A percentile compares a stretch with the other conserved stretches of the same genome.
Conservation (phyloP, 2,329 filamentous ascomycete genomes). For the Penicillium oxalicum region DNA sequence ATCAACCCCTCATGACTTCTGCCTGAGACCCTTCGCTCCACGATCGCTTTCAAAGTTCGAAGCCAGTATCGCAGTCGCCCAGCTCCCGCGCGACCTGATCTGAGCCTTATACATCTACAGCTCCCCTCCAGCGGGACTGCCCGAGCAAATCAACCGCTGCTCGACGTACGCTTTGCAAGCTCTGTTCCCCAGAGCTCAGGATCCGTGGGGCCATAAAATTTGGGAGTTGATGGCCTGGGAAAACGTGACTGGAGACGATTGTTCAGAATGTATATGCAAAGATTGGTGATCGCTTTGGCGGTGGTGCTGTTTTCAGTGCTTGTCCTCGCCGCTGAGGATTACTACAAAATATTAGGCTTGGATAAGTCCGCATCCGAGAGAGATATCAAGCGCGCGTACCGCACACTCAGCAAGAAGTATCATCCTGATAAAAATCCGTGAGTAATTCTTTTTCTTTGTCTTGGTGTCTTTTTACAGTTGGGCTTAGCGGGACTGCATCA, state of each 20-base stretch:
- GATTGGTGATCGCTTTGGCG: slow-evolving; percentile 28
- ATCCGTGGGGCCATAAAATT: too few relatives aligned
- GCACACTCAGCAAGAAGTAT: slow-evolving; percentile 85
- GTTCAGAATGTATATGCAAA: slow-evolving; percentile 31
- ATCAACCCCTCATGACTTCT: slow-evolving; percentile 7
- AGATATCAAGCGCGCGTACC: slow-evolving; percentile 90
- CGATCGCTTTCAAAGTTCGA: background rate
- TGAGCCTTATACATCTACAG: background rate
- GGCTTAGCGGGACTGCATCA: background rate
- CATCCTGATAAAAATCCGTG: slow-evolving; percentile 98
- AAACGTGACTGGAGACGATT: too few relatives aligned
- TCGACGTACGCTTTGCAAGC: background rate
- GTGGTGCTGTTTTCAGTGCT: slow-evolving; percentile 35
- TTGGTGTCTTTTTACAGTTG: background rate
- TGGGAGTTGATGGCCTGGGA: too few relatives aligned
- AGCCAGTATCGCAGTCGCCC: background rate
- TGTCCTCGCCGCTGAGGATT: slow-evolving; percentile 40
- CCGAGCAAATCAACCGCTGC: background rate
- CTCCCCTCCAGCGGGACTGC: slow-evolving; percentile 2
- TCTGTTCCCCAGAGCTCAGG: too few relatives aligned
- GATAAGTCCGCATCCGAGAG: slow-evolving; percentile 72
- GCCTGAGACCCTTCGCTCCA: background rate
- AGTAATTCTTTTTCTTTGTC: slow-evolving; percentile 29
- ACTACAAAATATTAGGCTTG: slow-evolving; percentile 69
- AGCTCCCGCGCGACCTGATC: background rate